Evolutionary conservation across 768 basidiomycete genomes (phyloP), one percentile per base, ranked within the genome.

Genomic region (Hericium rajendrae): DNA sequence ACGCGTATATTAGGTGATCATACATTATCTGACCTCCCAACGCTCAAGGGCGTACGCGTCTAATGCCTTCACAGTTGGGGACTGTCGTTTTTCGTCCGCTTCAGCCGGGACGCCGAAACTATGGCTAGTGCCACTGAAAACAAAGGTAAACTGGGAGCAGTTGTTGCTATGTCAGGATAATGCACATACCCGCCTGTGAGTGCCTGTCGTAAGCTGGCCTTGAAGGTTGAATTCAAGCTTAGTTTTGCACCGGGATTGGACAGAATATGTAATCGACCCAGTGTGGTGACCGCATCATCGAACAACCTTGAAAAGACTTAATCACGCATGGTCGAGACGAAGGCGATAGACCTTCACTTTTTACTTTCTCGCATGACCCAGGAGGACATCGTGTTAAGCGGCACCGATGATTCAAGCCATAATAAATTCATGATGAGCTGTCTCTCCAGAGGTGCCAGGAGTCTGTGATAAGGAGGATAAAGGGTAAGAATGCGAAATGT

Each of bases 351-450:
- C 57, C 52, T 37, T 51, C 74, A 88, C 91, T 80, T 81, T 79
- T 78, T 85, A 60, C 82, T 79, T 62, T 90, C 88, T 12, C 78
- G 80, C 32, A 81, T 76, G 22, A 91, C 85, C 89, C 91, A 91
- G 16, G 82, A 80, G 5, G 77, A 72, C 83, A 92, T 84, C 0
- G 83, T 86, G 15, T 78, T 74, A n/a, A 74, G 70, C 1, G 80
- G 74, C 52, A 92, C 83, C 4, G 85, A 72, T 22, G 82, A 79
- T 66, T 95, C 94, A 28, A 94, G 76, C 93, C 94, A 97, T 8
- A 95, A 74, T 54, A 93, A 67, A 67, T 86, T 91, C 85, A 94
- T 88, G 37, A 92, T 80, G 26, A 94, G 74, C 67, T 95, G 93
- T 56, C 91, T 78, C 65, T 93, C 88, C 20, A 94, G 67, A 18